Base-by-base conservation (phyloP, 495 filamentous ascomycete genomes). In the Parachaetomium inaequale region DNA sequence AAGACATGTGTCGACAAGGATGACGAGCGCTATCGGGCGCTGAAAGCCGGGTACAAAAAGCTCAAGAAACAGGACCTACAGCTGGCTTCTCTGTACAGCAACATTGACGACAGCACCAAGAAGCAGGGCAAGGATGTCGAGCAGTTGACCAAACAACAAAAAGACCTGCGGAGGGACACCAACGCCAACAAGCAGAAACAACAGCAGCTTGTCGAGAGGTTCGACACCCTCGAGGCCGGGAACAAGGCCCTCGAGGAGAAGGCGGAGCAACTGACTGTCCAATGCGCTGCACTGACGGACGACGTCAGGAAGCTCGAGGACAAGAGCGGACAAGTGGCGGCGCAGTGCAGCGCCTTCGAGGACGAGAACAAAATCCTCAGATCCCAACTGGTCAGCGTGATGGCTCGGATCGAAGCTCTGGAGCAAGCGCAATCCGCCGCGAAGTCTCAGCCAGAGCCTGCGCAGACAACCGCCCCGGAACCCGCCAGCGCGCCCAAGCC, bases 321-420 rank as follows among this genome's bases (percentile, higher is more conserved):
- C 21, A 38, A 54, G 28, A 26, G 12, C 12, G 14, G n/a, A 0
- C 49, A 54, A 10, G 40, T 5, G 10, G 58, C 14, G 6, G 49
- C 49, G 29, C 43, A 50, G 21, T 26, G 29, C 31, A 59, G 46
- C 21, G 56, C 43, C 3, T 36, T 53, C 25, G 58, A 61, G 34
- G 59, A 61, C 19, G 50, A 54, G 8, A 61, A 34, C 29, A 55
- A 61, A 25, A 3, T 45, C 10, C 28, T 55, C 26, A 15, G 50
- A 19, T n/a, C 38, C 2, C 40, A 62, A 12, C 12, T 50, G 2
- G 51, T 42, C 26, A 31, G 25, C 19, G 12, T 62, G 21, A 49
- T 62, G 17, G 21, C 28, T 17, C 42, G 51, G 7, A 19, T 55
- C 4, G 59, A 55, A 49, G 21, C 51, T 19, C 29, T 62, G 15